Percentiles rank a stretch among this genome's conserved stretches.
Conservation (phyloP, 345 rosid species). For the Camelina sativa region DNA sequence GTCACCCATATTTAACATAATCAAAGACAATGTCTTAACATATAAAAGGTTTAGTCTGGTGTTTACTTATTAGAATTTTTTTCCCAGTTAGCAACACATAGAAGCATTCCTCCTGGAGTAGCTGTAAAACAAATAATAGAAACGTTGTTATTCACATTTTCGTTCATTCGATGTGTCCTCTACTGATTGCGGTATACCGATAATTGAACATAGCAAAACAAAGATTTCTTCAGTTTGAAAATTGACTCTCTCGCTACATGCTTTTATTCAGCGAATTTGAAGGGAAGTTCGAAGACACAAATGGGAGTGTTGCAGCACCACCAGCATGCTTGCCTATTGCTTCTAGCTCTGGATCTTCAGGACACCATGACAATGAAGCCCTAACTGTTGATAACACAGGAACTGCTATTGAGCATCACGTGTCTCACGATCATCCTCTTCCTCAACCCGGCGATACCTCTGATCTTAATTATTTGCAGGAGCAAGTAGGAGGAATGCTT, state of each 20-base stretch:
- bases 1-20: too few relatives aligned
- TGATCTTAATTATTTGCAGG: conserved; percentile 69
- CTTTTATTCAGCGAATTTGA: conserved; percentile 74
- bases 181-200: conserved; percentile 2
- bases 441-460: conserved; percentile 49
- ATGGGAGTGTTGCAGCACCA: conserved; percentile 54
- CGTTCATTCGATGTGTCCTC: neutral
- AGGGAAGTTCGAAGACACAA: conserved; percentile 82
- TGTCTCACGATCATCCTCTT: conserved; percentile 42
- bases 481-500: conserved; percentile 83
- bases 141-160: conserved; percentile 1
- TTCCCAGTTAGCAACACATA: too few relatives aligned
- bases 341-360: conserved; percentile 66
- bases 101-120: too few relatives aligned
- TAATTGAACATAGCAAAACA: conserved; percentile 1
- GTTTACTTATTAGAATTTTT: too few relatives aligned
- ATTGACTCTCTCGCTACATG: neutral
- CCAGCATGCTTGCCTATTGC: conserved; percentile 55
- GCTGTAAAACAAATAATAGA: neutral
- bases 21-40: too few relatives aligned
- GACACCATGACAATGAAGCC: conserved; percentile 55
- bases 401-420: conserved; percentile 51
- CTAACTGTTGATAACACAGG: conserved; percentile 45
- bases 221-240: neutral
- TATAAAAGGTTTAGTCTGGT: too few relatives aligned